A percentile compares a stretch with the other conserved stretches of the same genome.
Conservation (phyloP, 371 early-diverging fungal genomes). For the Lichtheimia corymbifera region DNA sequence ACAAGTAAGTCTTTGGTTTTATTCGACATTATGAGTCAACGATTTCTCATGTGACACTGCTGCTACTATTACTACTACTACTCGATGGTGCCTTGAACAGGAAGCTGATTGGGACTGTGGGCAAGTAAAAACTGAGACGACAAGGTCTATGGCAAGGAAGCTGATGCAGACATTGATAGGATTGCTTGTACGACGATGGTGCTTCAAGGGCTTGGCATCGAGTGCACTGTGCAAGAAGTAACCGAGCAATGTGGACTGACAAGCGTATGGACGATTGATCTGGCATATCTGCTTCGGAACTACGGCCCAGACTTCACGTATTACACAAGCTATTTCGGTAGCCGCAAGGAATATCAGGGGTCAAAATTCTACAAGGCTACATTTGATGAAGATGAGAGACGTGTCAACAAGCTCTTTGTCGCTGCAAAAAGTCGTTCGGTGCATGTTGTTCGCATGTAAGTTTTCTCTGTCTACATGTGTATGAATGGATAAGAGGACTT, state of each 20-base stretch:
- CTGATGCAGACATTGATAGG: slow-evolving; percentile 43
- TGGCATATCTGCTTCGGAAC: slow-evolving; percentile 73
- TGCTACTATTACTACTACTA: not conserved
- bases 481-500: not conserved
- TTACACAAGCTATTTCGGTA: slow-evolving; percentile 83
- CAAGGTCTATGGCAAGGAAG: not conserved
- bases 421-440: slow-evolving; percentile 70
- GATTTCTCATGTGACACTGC: not conserved
- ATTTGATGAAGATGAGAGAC: slow-evolving; percentile 69
- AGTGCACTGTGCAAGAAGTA: slow-evolving; percentile 43
- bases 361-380: slow-evolving; percentile 72
- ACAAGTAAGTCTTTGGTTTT: slow-evolving; percentile 18
- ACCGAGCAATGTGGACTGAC: slow-evolving; percentile 50
- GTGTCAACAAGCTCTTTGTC: slow-evolving; percentile 79
- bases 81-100: not conserved
- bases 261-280: slow-evolving; percentile 89
- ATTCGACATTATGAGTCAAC: not conserved
- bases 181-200: slow-evolving; percentile 84
- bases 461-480: not conserved
- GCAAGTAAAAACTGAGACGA: not conserved
- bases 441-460: slow-evolving; percentile 73
- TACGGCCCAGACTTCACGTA: slow-evolving; percentile 81
- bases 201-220: slow-evolving; percentile 58
- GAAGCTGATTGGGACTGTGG: slow-evolving; percentile 11
- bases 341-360: slow-evolving; percentile 69